Percentiles rank a stretch among this genome's conserved stretches.
phyloP scores from a whole-genome alignment of 192 early-diverging fungal species.

The Backusella macrospora region DNA sequence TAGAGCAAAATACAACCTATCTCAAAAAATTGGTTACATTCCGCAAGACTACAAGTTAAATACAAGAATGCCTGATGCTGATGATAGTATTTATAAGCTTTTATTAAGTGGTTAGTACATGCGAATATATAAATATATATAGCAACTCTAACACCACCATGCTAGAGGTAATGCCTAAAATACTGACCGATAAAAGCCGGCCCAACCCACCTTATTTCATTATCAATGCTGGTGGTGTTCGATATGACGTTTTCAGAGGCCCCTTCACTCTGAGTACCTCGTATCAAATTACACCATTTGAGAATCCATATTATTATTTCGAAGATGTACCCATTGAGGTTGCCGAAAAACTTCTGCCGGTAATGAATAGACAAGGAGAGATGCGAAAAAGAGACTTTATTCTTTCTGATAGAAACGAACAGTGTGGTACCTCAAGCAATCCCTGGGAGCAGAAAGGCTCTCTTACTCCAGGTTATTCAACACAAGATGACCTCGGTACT shows the following conservation, averaged over 20 bases:
- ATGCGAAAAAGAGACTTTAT: slow-evolving; percentile 34
- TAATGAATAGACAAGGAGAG: slow-evolving; percentile 39
- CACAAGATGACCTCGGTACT: slow-evolving; percentile 52
- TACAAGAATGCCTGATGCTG: slow-evolving; percentile 41
- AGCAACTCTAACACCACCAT: neutral
- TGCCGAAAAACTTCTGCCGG: neutral
- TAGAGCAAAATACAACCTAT: slow-evolving; percentile 39
- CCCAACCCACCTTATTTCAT: slow-evolving; percentile 45
- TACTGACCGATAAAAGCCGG: slow-evolving; percentile 35
- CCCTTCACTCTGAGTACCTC: neutral
- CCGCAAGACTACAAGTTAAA: slow-evolving; percentile 57
- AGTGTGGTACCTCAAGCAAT: neutral
- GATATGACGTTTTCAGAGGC: slow-evolving; percentile 55
- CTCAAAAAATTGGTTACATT: slow-evolving; percentile 44
- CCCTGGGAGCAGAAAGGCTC: neutral
- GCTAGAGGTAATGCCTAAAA: slow-evolving; percentile 40
- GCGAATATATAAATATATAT: neutral
- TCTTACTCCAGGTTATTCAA: slow-evolving; percentile 50
- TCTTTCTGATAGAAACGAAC: slow-evolving; percentile 3
- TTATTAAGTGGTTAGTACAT: slow-evolving; percentile 30
- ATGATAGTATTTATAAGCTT: slow-evolving; percentile 40
- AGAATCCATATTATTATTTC: slow-evolving; percentile 3
- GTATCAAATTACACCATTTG: neutral
- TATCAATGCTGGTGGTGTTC: slow-evolving; percentile 49
- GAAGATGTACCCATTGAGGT: neutral